Base-by-base conservation (phyloP, 495 filamentous ascomycete genomes). In the Echria macrotheca region DNA sequence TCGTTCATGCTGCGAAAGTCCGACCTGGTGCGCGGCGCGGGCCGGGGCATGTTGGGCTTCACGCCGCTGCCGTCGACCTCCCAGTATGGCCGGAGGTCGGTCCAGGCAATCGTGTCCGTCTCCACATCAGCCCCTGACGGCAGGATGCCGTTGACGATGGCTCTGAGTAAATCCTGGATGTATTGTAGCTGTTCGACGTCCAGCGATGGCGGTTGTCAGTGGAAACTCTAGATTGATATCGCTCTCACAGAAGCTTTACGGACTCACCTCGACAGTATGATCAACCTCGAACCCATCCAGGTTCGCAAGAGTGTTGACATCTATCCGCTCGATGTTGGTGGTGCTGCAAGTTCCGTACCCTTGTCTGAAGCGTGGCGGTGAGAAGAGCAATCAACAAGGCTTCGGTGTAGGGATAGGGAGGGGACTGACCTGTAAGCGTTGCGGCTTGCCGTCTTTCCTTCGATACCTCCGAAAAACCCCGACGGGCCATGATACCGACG, bases 171-270 rank as follows among this genome's bases (percentile, higher is more conserved):
- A 19, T 44, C 42, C 31, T 31, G 42, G 25, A 44, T 31, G 23
- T 44, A 44, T 44, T 44, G 42, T 5, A 44, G 21, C 42, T 44
- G 42, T n/a, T n/a, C n/a, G n/a, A n/a, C n/a, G n/a, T n/a, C n/a
- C n/a, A n/a, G n/a, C n/a, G 28, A 6, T 31, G 28, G 23, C 42
- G 42, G 11, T n/a, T n/a, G n/a, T n/a, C n/a, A n/a, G n/a, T n/a
- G n/a, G n/a, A n/a, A n/a, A n/a, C n/a, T n/a, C n/a, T n/a, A n/a
- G n/a, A n/a, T n/a, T n/a, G n/a, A n/a, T n/a, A n/a, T n/a, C n/a
- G n/a, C n/a, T n/a, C n/a, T n/a, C n/a, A n/a, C n/a, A n/a, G n/a
- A n/a, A n/a, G n/a, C n/a, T n/a, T n/a, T n/a, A n/a, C n/a, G n/a
- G n/a, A n/a, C n/a, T n/a, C n/a, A 44, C 42, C 42, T 44, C 42